phyloP scores from a whole-genome alignment of 768 basidiomycete genomes.

The Rickenella mellea region DNA sequence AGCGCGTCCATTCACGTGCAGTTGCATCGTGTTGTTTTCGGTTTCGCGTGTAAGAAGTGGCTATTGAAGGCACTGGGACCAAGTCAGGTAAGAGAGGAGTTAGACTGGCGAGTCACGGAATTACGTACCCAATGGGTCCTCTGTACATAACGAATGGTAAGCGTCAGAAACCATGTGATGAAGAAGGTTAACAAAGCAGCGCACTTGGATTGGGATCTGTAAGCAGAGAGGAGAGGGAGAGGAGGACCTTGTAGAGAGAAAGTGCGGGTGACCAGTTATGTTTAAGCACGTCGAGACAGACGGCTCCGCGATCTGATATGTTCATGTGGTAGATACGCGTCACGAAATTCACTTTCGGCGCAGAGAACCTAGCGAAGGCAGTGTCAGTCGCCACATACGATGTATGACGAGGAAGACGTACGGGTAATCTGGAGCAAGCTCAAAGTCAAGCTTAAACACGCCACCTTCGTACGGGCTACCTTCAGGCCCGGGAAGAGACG shows the following conservation, averaged over 20 bases:
- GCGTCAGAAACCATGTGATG: not conserved
- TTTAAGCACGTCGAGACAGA: conserved; percentile 89
- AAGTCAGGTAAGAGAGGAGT: not conserved
- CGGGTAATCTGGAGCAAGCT: conserved; percentile 72
- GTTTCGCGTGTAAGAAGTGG: conserved; percentile 18
- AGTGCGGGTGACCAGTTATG: conserved; percentile 91
- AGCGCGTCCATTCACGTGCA: conserved; percentile 29
- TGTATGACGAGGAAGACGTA: conserved; percentile 25
- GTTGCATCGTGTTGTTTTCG: conserved; percentile 29
- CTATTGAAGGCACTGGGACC: conserved; percentile 20
- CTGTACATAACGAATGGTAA: conserved; percentile 1
- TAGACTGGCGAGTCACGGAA: not conserved
- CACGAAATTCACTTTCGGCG: conserved; percentile 66
- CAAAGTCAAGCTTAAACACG: conserved; percentile 57
- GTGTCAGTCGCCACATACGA: conserved; percentile 4
- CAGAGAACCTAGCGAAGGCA: conserved; percentile 50
- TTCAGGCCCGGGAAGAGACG: conserved; percentile 71
- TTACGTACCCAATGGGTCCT: conserved; percentile 11
- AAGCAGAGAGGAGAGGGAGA: conserved; percentile 85
- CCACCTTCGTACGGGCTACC: conserved; percentile 80
- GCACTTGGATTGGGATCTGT: conserved; percentile 90
- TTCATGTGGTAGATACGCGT: conserved; percentile 89
- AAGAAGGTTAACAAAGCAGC: conserved; percentile 19
- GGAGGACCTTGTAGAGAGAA: conserved; percentile 89
- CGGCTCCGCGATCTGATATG: conserved; percentile 68